phyloP scores from a whole-genome alignment of 805 yeast species.

The Yamadazyma phyllophila region DNA sequence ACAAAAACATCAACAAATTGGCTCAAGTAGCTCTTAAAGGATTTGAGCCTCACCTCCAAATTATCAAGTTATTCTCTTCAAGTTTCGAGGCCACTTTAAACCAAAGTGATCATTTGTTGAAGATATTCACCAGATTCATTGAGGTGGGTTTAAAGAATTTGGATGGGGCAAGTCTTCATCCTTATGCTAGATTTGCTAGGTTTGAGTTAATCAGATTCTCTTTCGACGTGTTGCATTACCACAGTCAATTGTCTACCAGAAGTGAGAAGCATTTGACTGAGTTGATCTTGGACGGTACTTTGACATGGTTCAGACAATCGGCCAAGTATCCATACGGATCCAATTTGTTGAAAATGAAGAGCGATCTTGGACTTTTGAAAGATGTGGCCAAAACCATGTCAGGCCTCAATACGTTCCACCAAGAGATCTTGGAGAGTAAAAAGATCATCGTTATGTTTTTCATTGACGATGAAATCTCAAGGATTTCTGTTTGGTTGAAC shows the following conservation, averaged over 20 bases:
- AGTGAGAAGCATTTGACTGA: constrained; percentile 45
- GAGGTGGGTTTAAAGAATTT: constrained; percentile 54
- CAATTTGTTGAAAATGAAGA: constrained; percentile 64
- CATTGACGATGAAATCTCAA: constrained; percentile 71
- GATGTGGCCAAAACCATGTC: constrained; percentile 43
- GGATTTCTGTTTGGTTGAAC: constrained; percentile 74
- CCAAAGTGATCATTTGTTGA: constrained; percentile 67
- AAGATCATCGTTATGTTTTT: constrained; percentile 58
- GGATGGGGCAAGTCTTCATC: constrained; percentile 70
- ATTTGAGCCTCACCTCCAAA: constrained; percentile 64
- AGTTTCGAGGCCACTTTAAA: constrained; percentile 76
- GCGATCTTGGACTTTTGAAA: constrained; percentile 61
- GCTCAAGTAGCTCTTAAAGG: constrained; percentile 48
- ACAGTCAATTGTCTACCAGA: constrained; percentile 48
- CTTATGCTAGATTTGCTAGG: constrained; percentile 71
- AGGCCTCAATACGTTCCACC: constrained; percentile 19
- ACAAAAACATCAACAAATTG: constrained; percentile 50
- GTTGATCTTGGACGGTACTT: constrained; percentile 59
- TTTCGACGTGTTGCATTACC: constrained; percentile 59
- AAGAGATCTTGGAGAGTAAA: constrained; percentile 42
- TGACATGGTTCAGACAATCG: constrained; percentile 73
- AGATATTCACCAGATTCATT: constrained; percentile 62
- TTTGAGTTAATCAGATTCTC: constrained; percentile 73
- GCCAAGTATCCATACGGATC: constrained; percentile 82
- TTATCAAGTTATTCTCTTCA: constrained; percentile 68